Conservation (phyloP, 164 flowering plant species). For the Aristolochia californica region DNA sequence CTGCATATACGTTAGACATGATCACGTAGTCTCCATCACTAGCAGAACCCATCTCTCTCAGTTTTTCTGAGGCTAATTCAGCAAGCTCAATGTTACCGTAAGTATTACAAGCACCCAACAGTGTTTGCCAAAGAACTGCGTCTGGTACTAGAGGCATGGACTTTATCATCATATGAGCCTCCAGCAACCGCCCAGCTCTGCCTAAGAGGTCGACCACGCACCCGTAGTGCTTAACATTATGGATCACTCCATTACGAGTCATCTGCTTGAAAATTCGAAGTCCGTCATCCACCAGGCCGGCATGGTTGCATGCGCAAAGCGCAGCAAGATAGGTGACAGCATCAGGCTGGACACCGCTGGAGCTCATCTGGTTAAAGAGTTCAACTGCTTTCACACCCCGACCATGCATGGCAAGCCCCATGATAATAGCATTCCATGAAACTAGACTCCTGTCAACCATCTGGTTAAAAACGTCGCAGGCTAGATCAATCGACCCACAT, state of each 20-base stretch:
- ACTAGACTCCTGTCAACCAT: constrained; percentile 40
- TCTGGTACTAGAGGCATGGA: constrained; percentile 62
- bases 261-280: constrained; percentile 44
- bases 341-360: constrained; percentile 32
- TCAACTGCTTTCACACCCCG: constrained; percentile 41
- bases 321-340: constrained; percentile 53
- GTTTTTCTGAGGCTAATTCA: constrained; percentile 48
- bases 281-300: constrained; percentile 71
- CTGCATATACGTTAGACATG: constrained; percentile 75
- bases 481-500: constrained; percentile 65
- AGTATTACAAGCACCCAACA: constrained; percentile 70
- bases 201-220: constrained; percentile 74
- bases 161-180: constrained; percentile 45
- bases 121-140: constrained; percentile 71
- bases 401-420: constrained; percentile 75
- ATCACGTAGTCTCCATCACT: constrained; percentile 69
- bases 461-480: constrained; percentile 34
- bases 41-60: constrained; percentile 65
- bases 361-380: constrained; percentile 44
- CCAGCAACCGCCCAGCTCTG: constrained; percentile 56
- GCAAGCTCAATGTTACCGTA: constrained; percentile 69
- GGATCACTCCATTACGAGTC: constrained; percentile 30
- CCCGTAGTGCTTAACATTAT: constrained; percentile 73
- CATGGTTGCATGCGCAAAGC: constrained; percentile 77
- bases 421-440: constrained; percentile 84